Evolutionary conservation across 1,284 basidiomycete species (phyloP), one percentile per base, ranked within the genome.

Genomic region (Schizophyllum commune): DNA sequence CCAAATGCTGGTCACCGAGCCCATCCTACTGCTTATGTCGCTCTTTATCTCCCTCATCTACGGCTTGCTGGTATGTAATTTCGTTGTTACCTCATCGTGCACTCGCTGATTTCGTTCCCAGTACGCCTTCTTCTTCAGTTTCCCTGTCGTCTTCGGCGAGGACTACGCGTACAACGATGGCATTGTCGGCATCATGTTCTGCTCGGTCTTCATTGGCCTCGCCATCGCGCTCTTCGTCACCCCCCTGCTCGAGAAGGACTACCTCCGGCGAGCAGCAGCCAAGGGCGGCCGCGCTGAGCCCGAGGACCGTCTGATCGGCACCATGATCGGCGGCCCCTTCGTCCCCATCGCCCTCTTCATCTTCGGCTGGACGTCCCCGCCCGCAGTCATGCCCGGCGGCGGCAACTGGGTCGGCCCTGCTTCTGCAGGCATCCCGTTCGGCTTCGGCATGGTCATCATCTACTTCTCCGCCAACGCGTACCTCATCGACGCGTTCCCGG

Each of bases 401-500:
- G 72, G 71, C 8, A 69, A 72, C 61, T 72, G 77, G 77, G 77
- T 82, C 60, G 77, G 77, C 1, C 77, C 80, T n/a, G 72, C 76
- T 63, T 66, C 77, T 13, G 76, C 79, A 0, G 75, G 75, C 22
- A 72, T 80, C 17, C 81, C 80, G 0, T 83, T 84, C 72, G 83
- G 80, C 19, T 72, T 75, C 32, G 79, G 78, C 15, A 78, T 79
- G 71, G 68, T 79, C 19, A 67, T 77, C 58, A 72, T 80, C 57
- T 80, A 79, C 70, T 74, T 73, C 57, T 68, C 72, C 11, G 69
- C 74, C 33, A 72, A 74, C 64, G 74, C 74, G 33, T 83, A 81
- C 68, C 68, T 80, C 57, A 77, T 81, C 64, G 79, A 79, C 61
- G 69, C 72, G n/a, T 80, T 78, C 66, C 70, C 72, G n/a, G 65